phyloP scores from a whole-genome alignment of 345 rosid species.

The Pugionium dolabratum region DNA sequence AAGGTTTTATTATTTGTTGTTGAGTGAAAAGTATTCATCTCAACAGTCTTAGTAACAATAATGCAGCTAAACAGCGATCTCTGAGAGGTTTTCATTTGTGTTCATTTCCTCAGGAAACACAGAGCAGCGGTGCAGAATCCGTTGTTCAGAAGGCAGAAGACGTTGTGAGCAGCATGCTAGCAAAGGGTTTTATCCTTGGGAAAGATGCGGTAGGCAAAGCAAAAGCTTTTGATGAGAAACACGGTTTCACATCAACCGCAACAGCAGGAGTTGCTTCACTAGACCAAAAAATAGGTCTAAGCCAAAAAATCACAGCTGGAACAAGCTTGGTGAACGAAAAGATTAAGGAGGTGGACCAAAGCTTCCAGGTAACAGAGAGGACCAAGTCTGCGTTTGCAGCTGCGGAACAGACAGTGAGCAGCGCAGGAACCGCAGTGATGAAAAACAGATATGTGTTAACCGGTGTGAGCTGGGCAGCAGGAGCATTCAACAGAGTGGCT shows the following conservation, averaged over 20 bases:
- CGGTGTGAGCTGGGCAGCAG: slow-evolving; percentile 78
- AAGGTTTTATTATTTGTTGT: no score
- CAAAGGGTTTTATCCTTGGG: slow-evolving; percentile 82
- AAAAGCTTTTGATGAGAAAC: slow-evolving; percentile 78
- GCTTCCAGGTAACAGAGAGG: slow-evolving; percentile 88
- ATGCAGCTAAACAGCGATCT: background rate
- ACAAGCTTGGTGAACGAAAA: slow-evolving; percentile 75
- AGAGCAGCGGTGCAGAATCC: slow-evolving; percentile 48
- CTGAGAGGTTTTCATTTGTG: slow-evolving; percentile 2
- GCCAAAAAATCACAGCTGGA: slow-evolving; percentile 73
- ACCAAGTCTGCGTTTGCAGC: slow-evolving; percentile 75
- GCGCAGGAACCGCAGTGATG: slow-evolving; percentile 82
- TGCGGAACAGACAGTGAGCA: slow-evolving; percentile 86
- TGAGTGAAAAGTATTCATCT: no score
- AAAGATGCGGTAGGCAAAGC: slow-evolving; percentile 84
- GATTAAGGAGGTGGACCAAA: slow-evolving; percentile 82
- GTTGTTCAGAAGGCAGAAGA: slow-evolving; percentile 87
- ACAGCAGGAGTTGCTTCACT: slow-evolving; percentile 72
- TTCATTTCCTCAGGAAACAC: slow-evolving; percentile 44
- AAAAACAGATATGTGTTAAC: slow-evolving; percentile 79
- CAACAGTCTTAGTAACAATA: background rate
- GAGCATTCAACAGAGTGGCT: slow-evolving; percentile 74
- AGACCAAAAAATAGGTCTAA: slow-evolving; percentile 78
- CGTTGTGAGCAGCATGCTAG: slow-evolving; percentile 87
- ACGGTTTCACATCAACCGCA: slow-evolving; percentile 77